Evolutionary conservation across 1,139 yeast species (phyloP), one percentile per base, ranked within the genome.

Genomic region (Kurtzmaniella quercitrusa): DNA sequence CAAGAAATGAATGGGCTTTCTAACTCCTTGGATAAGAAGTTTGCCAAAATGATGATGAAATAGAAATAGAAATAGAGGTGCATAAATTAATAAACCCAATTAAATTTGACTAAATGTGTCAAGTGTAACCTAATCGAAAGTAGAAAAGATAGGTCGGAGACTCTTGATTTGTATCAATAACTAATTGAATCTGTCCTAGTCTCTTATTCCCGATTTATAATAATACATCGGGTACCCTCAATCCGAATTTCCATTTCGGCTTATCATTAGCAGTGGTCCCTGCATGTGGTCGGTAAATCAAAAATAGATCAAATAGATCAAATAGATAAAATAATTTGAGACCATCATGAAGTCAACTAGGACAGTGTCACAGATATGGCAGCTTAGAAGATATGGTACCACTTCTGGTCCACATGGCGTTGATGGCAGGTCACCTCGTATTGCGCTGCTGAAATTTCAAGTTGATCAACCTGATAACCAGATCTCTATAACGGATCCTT

Each of bases 1-100:
- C 81, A 81, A 49, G 97, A 90, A 54, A 82, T 90, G 94, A 88
- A 87, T 56, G 80, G 81, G 14, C 57, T 73, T 25, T 67, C 75
- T 1, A 72, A 72, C 49, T 67, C 75, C 0, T 55, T 73, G 37
- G 77, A 72, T 45, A 52, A 65, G 23, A 72, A 70, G 49, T 70
- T 72, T 55, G 75, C 75, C 7, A 63, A 63, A 48, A 66, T 73
- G 68, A 62, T 59, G 41, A 39, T 56, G 25, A 44, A 45, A n/a
- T 17, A 36, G 36, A 14, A 23, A 23, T 23, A 23, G 25, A 23
- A 7, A 27, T 27, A 27, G 31, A 27, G 5, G 14, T 27, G 23
- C 23, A 21, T 21, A 8, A 21, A 21, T 4, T n/a, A n/a, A n/a
- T n/a, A n/a, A n/a, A n/a, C n/a, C n/a, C n/a, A n/a, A n/a, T n/a